These are phyloP conservation scores for Phragmites australis DNA, from an alignment of 176 grass and related monocot genomes.

Conservation along the genomic window DNA sequence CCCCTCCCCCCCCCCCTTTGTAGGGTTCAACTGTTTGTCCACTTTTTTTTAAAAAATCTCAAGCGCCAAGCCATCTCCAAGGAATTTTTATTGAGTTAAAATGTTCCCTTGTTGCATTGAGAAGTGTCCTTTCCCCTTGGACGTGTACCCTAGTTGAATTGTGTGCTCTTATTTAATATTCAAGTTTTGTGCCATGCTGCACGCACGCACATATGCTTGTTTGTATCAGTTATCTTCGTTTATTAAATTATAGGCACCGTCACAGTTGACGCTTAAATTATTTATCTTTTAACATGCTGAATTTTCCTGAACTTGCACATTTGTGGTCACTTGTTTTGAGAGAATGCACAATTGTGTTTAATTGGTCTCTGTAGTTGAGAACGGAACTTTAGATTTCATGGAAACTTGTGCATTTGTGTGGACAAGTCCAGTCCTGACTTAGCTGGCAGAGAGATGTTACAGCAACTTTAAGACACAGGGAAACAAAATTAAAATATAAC, in stretches of 20 bases:
- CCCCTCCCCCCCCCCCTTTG: background rate
- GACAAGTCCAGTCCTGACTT: background rate
- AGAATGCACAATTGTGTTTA: background rate
- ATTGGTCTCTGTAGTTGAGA: background rate
- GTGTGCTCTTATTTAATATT: too few species aligned
- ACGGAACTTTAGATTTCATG: conserved; percentile 1
- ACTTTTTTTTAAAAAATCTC: background rate
- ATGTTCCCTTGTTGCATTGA: conserved; percentile 3
- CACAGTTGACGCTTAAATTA: too few species aligned
- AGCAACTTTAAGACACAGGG: background rate
- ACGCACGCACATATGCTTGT: background rate
- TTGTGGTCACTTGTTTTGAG: background rate
- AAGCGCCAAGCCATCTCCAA: background rate
- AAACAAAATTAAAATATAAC: background rate
- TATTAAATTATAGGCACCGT: too few species aligned
- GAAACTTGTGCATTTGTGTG: conserved; percentile 1
- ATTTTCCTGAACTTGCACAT: background rate
- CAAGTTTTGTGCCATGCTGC: background rate
- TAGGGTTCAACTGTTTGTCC: conserved; percentile 15
- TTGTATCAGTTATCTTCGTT: too few species aligned
- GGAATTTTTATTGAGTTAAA: background rate
- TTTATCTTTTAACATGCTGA: background rate
- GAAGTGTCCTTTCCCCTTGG: background rate
- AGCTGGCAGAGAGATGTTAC: background rate
- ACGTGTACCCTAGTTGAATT: background rate